Percentiles rank a stretch among this genome's conserved stretches.
phyloP scores from a whole-genome alignment of 2,329 filamentous ascomycete species.

The Claviceps monticola region DNA sequence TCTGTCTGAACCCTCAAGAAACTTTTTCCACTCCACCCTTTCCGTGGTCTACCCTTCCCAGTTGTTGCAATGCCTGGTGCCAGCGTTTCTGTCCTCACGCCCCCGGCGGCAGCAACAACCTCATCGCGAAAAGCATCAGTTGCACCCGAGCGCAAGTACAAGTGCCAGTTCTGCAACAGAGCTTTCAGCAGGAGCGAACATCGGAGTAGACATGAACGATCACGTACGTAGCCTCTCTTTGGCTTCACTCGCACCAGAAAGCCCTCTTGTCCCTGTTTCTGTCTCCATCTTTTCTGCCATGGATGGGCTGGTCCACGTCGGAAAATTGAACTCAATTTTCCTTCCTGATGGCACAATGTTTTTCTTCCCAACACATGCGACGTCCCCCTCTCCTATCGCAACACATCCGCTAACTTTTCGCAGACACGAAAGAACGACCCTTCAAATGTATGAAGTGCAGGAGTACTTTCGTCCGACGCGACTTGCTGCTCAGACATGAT shows the following conservation, averaged over 20 bases:
- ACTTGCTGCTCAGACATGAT: conserved; percentile 91
- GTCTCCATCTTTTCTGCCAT: neutral
- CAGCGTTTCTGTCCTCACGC: conserved; percentile 49
- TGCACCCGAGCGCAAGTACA: conserved; percentile 94
- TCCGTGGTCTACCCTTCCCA: conserved; percentile 16
- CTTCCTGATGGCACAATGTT: neutral
- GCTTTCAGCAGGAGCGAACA: conserved; percentile 97
- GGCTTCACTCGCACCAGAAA: neutral
- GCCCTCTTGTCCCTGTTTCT: neutral
- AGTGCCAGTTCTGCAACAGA: conserved; percentile 96
- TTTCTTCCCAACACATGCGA: conserved; percentile 4
- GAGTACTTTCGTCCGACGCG: conserved; percentile 95
- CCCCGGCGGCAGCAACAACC: conserved; percentile 53
- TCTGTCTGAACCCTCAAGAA: conserved; percentile 6
- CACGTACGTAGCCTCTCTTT: conserved; percentile 56
- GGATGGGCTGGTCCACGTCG: neutral
- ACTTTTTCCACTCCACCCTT: conserved; percentile 1
- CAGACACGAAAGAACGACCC: conserved; percentile 95
- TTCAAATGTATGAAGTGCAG: conserved; percentile 98
- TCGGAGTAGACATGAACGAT: conserved; percentile 89
- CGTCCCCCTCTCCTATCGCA: conserved; percentile 1
- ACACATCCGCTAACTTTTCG: conserved; percentile 3
- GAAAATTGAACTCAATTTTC: neutral
- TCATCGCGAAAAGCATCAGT: conserved; percentile 61
- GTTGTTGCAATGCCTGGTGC: conserved; percentile 53